A percentile compares a stretch with the other conserved stretches of the same genome.
Evolutionary conservation across 805 yeast species (phyloP).

Genomic region (Scheffersomyces spartinae): DNA sequence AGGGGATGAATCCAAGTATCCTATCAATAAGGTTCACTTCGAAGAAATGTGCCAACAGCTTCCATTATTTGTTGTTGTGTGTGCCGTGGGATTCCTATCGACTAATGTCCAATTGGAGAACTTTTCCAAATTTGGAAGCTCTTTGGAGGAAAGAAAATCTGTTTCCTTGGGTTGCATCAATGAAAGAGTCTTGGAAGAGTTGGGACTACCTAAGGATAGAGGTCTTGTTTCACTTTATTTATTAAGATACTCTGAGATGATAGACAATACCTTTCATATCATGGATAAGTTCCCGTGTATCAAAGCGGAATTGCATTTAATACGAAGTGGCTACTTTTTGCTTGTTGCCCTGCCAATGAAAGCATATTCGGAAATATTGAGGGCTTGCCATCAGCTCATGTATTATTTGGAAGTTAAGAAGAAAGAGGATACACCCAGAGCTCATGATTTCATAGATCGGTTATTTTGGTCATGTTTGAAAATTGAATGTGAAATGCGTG

Average conservation of each 20-base stretch:
- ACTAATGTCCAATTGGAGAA: constrained; percentile 22
- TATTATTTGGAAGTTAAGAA: constrained; percentile 15
- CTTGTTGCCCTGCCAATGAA: no score
- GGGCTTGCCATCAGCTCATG: constrained; percentile 20
- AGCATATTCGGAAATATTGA: constrained; percentile 13
- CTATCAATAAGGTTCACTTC: no score
- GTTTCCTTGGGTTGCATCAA: constrained; percentile 11
- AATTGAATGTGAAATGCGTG: constrained; percentile 23
- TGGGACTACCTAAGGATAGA: constrained; percentile 10
- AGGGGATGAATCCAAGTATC: no score
- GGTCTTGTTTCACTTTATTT: no score
- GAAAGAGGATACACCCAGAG: no score
- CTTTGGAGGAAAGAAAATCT: constrained; percentile 16
- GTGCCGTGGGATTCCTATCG: constrained; percentile 21
- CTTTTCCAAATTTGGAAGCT: constrained; percentile 13
- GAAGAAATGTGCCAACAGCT: constrained; percentile 13
- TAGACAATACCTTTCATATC: no score
- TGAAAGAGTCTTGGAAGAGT: no score
- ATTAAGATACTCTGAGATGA: no score
- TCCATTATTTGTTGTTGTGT: constrained; percentile 15
- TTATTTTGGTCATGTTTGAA: constrained; percentile 26
- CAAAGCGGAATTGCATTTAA: no score
- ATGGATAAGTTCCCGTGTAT: no score
- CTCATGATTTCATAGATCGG: constrained; percentile 13
- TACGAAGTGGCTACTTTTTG: no score